These are phyloP conservation scores for Boletus rubescentipes DNA, from an alignment of 768 basidiomycete genomes.

Conservation along the genomic window DNA sequence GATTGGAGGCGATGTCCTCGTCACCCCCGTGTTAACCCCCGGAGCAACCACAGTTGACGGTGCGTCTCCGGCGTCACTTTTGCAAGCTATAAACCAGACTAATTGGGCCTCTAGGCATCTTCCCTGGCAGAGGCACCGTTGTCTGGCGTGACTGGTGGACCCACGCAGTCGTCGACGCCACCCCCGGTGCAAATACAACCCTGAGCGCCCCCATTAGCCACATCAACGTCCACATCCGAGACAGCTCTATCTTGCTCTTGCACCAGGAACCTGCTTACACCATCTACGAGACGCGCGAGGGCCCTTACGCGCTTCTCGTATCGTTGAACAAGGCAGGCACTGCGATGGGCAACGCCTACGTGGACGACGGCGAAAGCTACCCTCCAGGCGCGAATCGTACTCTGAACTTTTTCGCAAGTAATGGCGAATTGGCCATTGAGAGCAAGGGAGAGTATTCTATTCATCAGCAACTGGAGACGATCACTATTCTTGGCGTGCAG, in stretches of 20 bases:
- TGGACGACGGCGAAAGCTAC: constrained; percentile 69
- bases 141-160: constrained; percentile 78
- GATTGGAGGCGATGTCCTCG: constrained; percentile 66
- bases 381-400: constrained; percentile 54
- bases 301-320: constrained; percentile 62
- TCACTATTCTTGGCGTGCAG: constrained; percentile 61
- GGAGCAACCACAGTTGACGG: constrained; percentile 69
- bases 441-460: constrained; percentile 34
- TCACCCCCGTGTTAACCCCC: constrained; percentile 72
- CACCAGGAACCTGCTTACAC: constrained; percentile 67
- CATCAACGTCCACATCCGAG: constrained; percentile 77
- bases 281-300: constrained; percentile 59
- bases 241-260: constrained; percentile 62
- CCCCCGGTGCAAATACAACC: constrained; percentile 42
- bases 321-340: constrained; percentile 46
- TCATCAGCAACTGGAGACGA: constrained; percentile 44
- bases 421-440: constrained; percentile 37
- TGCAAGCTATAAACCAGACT: neutral
- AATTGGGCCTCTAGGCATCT: constrained; percentile 43
- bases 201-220: constrained; percentile 69
- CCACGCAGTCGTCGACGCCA: constrained; percentile 50
- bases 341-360: constrained; percentile 59
- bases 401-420: constrained; percentile 43
- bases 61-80: constrained; percentile 22
- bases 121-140: constrained; percentile 59